Evolutionary conservation across 208 protist species (phyloP).

Genomic region (Acanthamoeba culbertsoni): DNA sequence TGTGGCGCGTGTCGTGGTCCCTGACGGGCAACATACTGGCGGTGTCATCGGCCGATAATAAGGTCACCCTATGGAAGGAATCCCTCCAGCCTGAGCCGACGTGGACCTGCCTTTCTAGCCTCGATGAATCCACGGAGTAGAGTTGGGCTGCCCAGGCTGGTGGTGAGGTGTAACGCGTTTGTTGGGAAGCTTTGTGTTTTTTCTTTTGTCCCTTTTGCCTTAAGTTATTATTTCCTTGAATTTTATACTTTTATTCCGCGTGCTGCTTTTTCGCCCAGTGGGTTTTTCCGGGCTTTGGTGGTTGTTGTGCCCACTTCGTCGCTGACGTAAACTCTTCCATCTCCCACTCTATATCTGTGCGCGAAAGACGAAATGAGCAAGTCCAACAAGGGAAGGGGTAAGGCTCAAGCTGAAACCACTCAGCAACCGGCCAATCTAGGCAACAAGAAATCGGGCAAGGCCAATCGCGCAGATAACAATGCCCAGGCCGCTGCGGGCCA

Average conservation of each 20-base stretch:
- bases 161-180: no score
- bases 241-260: no score
- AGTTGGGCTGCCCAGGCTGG: no score
- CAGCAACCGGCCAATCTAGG: neutral
- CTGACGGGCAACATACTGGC: slow-evolving; percentile 86
- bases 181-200: no score
- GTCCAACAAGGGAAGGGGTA: neutral
- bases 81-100: slow-evolving; percentile 65
- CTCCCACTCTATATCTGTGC: no score
- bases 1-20: slow-evolving; percentile 87
- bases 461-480: neutral
- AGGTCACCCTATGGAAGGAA: slow-evolving; percentile 82
- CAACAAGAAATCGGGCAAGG: neutral
- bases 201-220: no score
- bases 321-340: no score
- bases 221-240: no score
- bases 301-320: no score
- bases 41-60: slow-evolving; percentile 83
- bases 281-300: no score
- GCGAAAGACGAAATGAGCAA: neutral
- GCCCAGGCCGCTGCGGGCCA: neutral
- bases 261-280: no score
- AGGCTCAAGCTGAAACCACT: neutral
- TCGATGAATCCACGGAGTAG: slow-evolving; percentile 49
- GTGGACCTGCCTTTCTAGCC: slow-evolving; percentile 65